Evolutionary conservation across 2,329 filamentous ascomycete species (phyloP).

Genomic region (Aspergillus flavus): DNA sequence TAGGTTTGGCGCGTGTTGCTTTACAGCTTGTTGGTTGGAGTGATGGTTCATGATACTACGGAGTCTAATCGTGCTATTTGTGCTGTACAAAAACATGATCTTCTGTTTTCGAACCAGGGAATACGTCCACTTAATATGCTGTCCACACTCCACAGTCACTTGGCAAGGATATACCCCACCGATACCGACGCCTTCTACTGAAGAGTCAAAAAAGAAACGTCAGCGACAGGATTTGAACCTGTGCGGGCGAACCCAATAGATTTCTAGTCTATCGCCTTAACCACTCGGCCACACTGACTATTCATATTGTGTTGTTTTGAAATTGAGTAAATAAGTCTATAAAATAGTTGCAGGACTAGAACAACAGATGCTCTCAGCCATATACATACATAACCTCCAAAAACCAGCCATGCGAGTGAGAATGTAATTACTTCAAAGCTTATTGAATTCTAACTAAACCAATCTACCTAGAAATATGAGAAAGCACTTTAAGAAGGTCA

Average conservation of each 20-base stretch:
- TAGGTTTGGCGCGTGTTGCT: too few species aligned
- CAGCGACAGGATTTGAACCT: neutral
- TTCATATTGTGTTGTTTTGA: accelerated
- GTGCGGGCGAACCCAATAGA: neutral
- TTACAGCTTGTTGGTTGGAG: too few species aligned
- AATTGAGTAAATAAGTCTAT: accelerated
- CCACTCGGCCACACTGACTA: neutral
- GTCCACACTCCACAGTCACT: neutral
- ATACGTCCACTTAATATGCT: neutral
- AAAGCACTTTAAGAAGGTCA: neutral
- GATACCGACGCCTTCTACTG: too few species aligned
- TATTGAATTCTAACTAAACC: accelerated
- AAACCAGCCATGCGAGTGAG: too few species aligned
- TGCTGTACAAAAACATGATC: accelerated
- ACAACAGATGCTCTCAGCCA: accelerated
- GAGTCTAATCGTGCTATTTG: too few species aligned
- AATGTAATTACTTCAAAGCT: too few species aligned
- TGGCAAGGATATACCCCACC: neutral
- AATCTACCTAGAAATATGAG: neutral
- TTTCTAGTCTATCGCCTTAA: neutral
- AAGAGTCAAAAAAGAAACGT: neutral
- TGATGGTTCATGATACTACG: accelerated
- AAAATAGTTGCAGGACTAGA: accelerated
- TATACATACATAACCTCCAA: too few species aligned
- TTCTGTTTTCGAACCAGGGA: neutral